Conservation (phyloP, 2,329 filamentous ascomycete genomes). For the Sporothrix euskadiensis region DNA sequence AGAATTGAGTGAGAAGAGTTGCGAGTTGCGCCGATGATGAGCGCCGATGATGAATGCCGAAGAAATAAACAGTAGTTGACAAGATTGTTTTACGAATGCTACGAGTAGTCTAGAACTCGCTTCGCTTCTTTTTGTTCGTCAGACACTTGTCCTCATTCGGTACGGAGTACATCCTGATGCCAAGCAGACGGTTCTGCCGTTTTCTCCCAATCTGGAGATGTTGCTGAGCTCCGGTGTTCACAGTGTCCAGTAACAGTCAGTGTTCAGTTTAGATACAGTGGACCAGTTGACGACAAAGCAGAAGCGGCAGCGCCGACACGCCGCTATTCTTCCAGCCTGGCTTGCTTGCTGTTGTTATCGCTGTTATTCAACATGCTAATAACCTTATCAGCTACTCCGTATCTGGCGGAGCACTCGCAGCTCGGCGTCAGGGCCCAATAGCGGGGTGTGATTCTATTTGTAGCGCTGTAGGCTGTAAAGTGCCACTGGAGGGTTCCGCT, state of each 20-base stretch:
- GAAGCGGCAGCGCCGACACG: background rate
- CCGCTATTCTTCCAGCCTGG: background rate
- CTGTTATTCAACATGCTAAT: no score
- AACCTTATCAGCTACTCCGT: no score
- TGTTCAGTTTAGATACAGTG: background rate
- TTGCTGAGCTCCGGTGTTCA: background rate
- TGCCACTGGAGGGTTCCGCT: no score
- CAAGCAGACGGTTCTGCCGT: background rate
- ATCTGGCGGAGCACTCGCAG: background rate
- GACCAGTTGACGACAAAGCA: background rate
- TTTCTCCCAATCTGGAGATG: conserved; percentile 14
- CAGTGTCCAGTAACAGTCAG: background rate
- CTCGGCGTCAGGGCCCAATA: conserved; percentile 2
- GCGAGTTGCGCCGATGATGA: background rate
- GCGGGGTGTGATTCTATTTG: background rate
- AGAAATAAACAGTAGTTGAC: background rate
- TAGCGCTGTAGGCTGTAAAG: background rate
- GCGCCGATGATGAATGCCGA: background rate
- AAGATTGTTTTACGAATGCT: background rate
- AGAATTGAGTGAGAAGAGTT: background rate
- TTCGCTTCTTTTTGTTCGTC: background rate
- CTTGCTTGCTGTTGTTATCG: background rate
- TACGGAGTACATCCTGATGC: conserved; percentile 11
- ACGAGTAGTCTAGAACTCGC: background rate
- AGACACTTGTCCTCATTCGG: conserved; percentile 5